Evolutionary conservation across 2,329 filamentous ascomycete genomes (phyloP).

Genomic region (Curvularia sp.): DNA sequence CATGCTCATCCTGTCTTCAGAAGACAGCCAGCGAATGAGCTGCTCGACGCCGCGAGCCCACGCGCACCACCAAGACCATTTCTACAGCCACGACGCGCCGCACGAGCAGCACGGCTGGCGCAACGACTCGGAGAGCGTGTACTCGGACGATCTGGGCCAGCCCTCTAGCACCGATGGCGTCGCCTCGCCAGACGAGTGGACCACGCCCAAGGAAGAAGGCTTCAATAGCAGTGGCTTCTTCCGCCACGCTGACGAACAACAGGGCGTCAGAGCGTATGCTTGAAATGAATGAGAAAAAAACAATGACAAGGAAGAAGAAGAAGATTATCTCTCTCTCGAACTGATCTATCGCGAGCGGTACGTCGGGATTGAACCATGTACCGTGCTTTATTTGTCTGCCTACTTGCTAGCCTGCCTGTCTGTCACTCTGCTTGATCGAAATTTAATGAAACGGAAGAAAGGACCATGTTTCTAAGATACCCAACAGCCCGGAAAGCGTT

Average conservation of each 20-base stretch:
- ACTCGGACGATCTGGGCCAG: conserved; percentile 19
- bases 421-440: too few species aligned
- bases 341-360: too few species aligned
- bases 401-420: too few species aligned
- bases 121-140: conserved; percentile 18
- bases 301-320: too few species aligned
- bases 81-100: neutral
- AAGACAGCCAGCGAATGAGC: conserved; percentile 32
- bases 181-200: conserved; percentile 44
- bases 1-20: conserved; percentile 29
- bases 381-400: neutral
- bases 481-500: neutral
- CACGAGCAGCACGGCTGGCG: conserved; percentile 2
- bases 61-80: conserved; percentile 2
- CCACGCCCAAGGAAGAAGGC: conserved; percentile 50
- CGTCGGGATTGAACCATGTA: too few species aligned
- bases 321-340: too few species aligned
- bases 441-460: neutral
- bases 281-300: neutral
- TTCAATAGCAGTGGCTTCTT: conserved; percentile 37
- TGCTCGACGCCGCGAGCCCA: conserved; percentile 37
- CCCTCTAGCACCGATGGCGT: conserved; percentile 25
- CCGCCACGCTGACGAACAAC: neutral
- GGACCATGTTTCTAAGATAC: neutral
- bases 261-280: conserved; percentile 6